A percentile compares a stretch with the other conserved stretches of the same genome.
These are phyloP conservation scores for Botrytis cinerea DNA, from an alignment of 2,329 filamentous ascomycete species.

Conservation along the genomic window DNA sequence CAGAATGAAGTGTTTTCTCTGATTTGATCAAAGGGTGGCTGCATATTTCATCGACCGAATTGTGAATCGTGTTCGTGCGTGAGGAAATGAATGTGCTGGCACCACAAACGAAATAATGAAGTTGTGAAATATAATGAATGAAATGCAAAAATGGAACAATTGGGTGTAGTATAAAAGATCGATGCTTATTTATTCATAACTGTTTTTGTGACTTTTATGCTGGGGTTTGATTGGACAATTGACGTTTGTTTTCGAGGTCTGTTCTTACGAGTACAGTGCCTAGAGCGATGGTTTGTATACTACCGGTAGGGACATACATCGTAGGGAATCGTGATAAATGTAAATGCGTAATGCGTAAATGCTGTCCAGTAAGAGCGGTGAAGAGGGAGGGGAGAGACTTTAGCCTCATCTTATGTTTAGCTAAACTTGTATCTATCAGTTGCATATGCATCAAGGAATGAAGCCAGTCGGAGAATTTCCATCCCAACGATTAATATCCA, in stretches of 20 bases:
- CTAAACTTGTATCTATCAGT: not conserved
- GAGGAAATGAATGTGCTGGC: conserved; percentile 37
- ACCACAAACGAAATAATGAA: conserved; percentile 33
- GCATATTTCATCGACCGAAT: conserved; percentile 41
- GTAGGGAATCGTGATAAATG: not conserved
- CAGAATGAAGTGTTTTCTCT: not conserved
- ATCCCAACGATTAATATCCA: conserved; percentile 28
- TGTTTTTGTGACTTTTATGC: not conserved
- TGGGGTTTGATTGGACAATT: not conserved
- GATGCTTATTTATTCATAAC: not conserved
- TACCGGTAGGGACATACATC: not conserved
- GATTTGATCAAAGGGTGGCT: conserved; percentile 33
- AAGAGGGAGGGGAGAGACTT: conserved; percentile 25
- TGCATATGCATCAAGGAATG: conserved; percentile 29
- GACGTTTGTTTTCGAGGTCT: not conserved
- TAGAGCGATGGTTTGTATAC: not conserved
- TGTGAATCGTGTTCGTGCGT: conserved; percentile 28
- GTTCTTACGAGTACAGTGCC: not conserved
- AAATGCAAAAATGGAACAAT: conserved; percentile 27
- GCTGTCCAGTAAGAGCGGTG: conserved; percentile 26
- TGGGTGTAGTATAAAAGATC: not conserved
- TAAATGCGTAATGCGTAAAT: not conserved
- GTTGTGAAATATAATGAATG: conserved; percentile 24
- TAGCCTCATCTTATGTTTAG: conserved; percentile 31
- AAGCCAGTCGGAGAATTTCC: conserved; percentile 33